phyloP scores from a whole-genome alignment of 768 basidiomycete genomes.

The Paxillus ammoniavirescens region DNA sequence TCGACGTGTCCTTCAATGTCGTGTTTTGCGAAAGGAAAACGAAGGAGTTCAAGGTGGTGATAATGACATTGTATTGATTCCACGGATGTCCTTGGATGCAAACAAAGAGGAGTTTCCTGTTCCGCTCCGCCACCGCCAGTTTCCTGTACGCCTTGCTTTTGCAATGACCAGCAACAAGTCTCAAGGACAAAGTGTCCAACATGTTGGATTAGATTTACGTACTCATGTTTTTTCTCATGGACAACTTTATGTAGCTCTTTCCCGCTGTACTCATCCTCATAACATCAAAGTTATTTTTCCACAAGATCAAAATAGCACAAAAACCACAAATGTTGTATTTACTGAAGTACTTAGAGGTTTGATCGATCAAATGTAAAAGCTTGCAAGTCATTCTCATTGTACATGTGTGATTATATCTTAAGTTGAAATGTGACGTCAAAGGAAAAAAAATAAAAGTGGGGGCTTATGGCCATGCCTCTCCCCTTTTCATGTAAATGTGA shows the following conservation, averaged over 20 bases:
- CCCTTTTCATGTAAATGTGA: too few relatives aligned
- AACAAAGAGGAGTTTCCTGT: constrained; percentile 19
- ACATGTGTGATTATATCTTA: too few relatives aligned
- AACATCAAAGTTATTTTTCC: too few relatives aligned
- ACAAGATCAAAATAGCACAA: too few relatives aligned
- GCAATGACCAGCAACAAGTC: constrained; percentile 40
- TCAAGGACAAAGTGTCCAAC: constrained; percentile 35
- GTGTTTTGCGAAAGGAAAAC: constrained; percentile 24
- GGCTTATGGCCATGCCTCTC: too few relatives aligned
- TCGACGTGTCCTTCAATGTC: constrained; percentile 22
- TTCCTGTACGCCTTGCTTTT: constrained; percentile 36
- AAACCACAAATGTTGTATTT: too few relatives aligned
- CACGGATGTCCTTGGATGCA: constrained; percentile 24
- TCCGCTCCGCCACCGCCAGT: constrained; percentile 23
- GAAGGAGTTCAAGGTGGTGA: background rate
- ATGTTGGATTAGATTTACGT: constrained; percentile 32
- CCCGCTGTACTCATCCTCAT: constrained; percentile 9
- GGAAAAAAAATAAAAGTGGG: too few relatives aligned
- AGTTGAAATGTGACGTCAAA: too few relatives aligned
- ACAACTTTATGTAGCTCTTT: constrained; percentile 37
- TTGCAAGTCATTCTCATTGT: too few relatives aligned
- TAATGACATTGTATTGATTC: constrained; percentile 27
- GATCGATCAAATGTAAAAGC: too few relatives aligned
- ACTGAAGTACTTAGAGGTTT: too few relatives aligned
- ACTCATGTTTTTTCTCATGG: constrained; percentile 33